phyloP scores from a whole-genome alignment of 2,329 filamentous ascomycete genomes.

The Penicillium sp. region DNA sequence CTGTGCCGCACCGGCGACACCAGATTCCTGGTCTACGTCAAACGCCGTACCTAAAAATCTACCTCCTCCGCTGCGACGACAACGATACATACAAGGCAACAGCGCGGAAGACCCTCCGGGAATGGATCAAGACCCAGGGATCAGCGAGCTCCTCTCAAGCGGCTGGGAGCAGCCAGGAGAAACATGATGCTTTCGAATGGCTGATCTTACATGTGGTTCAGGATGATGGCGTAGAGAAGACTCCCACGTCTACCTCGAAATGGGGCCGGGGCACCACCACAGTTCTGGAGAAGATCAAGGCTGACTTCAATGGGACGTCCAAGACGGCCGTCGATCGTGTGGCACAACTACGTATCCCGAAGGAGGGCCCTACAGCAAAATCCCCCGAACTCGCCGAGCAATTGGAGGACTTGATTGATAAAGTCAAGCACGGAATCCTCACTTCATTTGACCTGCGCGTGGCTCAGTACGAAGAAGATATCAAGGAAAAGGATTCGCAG shows the following conservation, averaged over 20 bases:
- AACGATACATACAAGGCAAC: slow-evolving; percentile 88
- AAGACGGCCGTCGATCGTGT: slow-evolving; percentile 77
- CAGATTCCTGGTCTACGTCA: slow-evolving; percentile 92
- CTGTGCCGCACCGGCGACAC: slow-evolving; percentile 66
- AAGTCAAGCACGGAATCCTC: slow-evolving; percentile 84
- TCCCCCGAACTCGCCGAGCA: slow-evolving; percentile 77
- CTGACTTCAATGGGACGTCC: slow-evolving; percentile 81
- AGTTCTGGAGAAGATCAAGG: slow-evolving; percentile 82
- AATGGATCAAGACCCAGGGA: slow-evolving; percentile 85
- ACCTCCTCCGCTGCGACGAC: slow-evolving; percentile 89
- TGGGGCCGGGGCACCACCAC: slow-evolving; percentile 80
- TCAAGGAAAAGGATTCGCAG: slow-evolving; percentile 89
- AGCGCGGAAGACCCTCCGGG: slow-evolving; percentile 75
- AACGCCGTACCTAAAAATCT: slow-evolving; percentile 90
- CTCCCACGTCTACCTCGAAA: slow-evolving; percentile 61
- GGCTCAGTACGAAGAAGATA: slow-evolving; percentile 94
- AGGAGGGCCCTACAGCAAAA: slow-evolving; percentile 55
- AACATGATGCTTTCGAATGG: slow-evolving; percentile 97
- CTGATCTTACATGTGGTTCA: slow-evolving; percentile 91
- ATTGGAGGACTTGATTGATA: slow-evolving; percentile 80
- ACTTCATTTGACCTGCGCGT: slow-evolving; percentile 89
- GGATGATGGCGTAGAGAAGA: slow-evolving; percentile 69
- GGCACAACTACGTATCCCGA: slow-evolving; percentile 76
- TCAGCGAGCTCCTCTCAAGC: slow-evolving; percentile 44
- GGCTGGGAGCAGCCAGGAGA: slow-evolving; percentile 70